phyloP scores from a whole-genome alignment of 2,329 filamentous ascomycete species.

The Microthyrium microscopicum region DNA sequence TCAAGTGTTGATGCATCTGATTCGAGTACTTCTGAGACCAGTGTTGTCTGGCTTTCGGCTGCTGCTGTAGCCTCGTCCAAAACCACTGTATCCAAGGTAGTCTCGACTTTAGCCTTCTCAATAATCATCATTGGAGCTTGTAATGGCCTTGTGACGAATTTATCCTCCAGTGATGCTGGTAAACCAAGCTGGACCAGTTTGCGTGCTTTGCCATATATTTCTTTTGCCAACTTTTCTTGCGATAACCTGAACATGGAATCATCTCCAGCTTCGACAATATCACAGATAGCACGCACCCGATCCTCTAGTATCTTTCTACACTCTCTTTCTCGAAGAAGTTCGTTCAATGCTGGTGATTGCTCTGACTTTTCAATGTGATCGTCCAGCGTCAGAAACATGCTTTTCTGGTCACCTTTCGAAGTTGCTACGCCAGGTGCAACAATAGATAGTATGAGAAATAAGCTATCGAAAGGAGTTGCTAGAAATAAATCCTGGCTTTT shows the following conservation, averaged over 20 bases:
- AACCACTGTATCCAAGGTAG: constrained; percentile 15
- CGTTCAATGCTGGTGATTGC: constrained; percentile 42
- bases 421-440: constrained; percentile 29
- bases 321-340: constrained; percentile 33
- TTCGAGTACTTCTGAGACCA: no score
- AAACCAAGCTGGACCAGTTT: constrained; percentile 48
- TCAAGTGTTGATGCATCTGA: constrained; percentile 11
- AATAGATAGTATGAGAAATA: constrained; percentile 69
- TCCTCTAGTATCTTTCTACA: constrained; percentile 34
- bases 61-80: constrained; percentile 8
- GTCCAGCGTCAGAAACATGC: constrained; percentile 51
- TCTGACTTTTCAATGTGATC: constrained; percentile 51
- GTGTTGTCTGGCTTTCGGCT: constrained; percentile 7
- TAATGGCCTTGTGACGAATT: constrained; percentile 59
- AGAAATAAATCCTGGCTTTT: constrained; percentile 61
- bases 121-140: constrained; percentile 60
- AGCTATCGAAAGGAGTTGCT: constrained; percentile 65
- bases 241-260: constrained; percentile 59
- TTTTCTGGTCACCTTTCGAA: constrained; percentile 33
- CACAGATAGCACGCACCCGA: constrained; percentile 57
- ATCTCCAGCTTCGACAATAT: constrained; percentile 66
- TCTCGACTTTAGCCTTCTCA: constrained; percentile 36
- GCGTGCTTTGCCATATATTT: constrained; percentile 55
- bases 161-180: constrained; percentile 69
- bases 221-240: constrained; percentile 48